These are phyloP conservation scores for Canna indica DNA, from an alignment of 176 grass and related monocot genomes.

Conservation along the genomic window DNA sequence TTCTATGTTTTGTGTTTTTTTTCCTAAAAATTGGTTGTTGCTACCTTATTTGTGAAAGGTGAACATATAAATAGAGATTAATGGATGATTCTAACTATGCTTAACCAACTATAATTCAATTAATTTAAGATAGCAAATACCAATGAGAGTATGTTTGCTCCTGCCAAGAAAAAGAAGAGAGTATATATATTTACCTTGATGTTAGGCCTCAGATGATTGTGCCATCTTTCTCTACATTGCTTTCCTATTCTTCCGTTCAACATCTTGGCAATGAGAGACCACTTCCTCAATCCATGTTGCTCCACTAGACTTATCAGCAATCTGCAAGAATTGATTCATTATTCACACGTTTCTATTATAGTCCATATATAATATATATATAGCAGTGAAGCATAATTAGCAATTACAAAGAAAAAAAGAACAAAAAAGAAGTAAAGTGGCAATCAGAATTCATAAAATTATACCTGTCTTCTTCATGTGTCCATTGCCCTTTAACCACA, in stretches of 20 bases:
- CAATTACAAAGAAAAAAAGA: no score
- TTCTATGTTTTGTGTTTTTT: no score
- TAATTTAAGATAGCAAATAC: no score
- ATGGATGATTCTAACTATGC: no score
- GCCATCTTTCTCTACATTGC: constrained; percentile 95
- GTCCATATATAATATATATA: background rate
- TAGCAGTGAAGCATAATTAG: background rate
- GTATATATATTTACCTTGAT: constrained; percentile 57
- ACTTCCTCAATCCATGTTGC: constrained; percentile 81
- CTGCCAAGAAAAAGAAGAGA: no score
- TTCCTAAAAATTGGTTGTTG: no score
- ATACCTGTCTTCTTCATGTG: constrained; percentile 70
- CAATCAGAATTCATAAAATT: no score
- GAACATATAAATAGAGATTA: background rate
- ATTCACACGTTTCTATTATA: background rate
- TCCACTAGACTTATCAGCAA: constrained; percentile 66
- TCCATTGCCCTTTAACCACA: constrained; percentile 92
- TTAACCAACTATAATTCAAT: background rate
- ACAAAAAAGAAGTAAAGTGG: background rate
- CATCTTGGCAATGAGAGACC: constrained; percentile 78
- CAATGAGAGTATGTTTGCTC: no score
- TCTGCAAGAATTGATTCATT: constrained; percentile 20
- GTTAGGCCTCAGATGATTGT: constrained; percentile 93
- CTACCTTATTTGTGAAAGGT: no score
- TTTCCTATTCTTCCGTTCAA: constrained; percentile 86